Base-by-base conservation (phyloP, 2,329 filamentous ascomycete genomes). In the Penicillium olsonii region DNA sequence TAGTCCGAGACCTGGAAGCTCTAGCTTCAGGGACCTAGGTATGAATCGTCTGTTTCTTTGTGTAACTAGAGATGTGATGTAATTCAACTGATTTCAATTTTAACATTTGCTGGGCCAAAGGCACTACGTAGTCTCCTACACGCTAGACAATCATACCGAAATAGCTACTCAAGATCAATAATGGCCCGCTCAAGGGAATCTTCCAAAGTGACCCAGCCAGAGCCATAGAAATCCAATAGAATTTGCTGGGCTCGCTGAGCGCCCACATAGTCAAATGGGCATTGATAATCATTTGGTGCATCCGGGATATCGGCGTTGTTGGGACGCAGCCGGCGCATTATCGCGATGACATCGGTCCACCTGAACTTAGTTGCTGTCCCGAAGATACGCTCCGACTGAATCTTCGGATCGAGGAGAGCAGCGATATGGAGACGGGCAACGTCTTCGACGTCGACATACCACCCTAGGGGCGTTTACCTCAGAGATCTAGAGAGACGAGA, bases 381-480 rank as follows among this genome's bases (percentile, higher is more conserved):
- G 17, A 27, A 20, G 17, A 14, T 35, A 12, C n/a, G n/a, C 5
- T 17, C 27, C 20, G 17, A 37, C 24, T 45, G 20, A 17, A n/a
- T 22, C 14, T 39, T 12, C 5, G 10, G 9, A n/a, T 20, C 37
- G 18, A 14, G n/a, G 15, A 27, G 27, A n/a, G n/a, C 37, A n/a
- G 5, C 37, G 20, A 42, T 15, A 27, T 35, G 19, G 20, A 47
- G 37, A 4, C 20, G 17, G 33, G 29, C 17, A 9, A n/a, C 14
- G 27, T 41, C 20, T 29, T 40, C 15, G 3, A 29, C 10, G 17
- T 31, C 15, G 17, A 24, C n/a, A 24, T 34, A 14, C 12, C 14
- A 31, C 27, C 10, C 18, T 43, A 43, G 22, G 22, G 14, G 33
- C 31, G 45, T 18, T 43, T 48, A 43, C 31, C 39, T 14, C 29